A percentile compares a stretch with the other conserved stretches of the same genome.
phyloP scores from a whole-genome alignment of 2,329 filamentous ascomycete genomes.

The Nectriaceae sp. region DNA sequence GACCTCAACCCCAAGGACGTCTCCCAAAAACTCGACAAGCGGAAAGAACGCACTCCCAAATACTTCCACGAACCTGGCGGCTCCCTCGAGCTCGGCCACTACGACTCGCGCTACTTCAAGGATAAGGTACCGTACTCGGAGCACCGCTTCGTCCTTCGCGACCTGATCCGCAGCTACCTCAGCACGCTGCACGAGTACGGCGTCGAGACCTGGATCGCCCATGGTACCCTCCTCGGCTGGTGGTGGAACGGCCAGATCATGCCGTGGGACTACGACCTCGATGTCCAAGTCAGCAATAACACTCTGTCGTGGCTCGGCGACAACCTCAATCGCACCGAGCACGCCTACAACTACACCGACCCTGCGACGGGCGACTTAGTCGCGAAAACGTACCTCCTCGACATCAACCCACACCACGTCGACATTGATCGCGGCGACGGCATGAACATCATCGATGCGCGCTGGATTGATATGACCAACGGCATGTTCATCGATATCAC shows the following conservation, averaged over 20 bases:
- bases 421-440: constrained; percentile 66
- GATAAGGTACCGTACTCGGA: constrained; percentile 64
- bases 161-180: constrained; percentile 76
- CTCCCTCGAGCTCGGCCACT: constrained; percentile 66
- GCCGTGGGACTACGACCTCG: constrained; percentile 84
- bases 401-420: constrained; percentile 72
- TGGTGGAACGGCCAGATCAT: constrained; percentile 83
- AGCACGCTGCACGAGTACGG: constrained; percentile 63
- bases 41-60: constrained; percentile 42
- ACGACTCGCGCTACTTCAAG: constrained; percentile 72
- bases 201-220: constrained; percentile 83
- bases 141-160: constrained; percentile 64
- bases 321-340: constrained; percentile 68
- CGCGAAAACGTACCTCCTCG: constrained; percentile 65
- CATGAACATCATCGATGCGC: constrained; percentile 78
- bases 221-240: constrained; percentile 83
- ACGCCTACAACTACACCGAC: constrained; percentile 54
- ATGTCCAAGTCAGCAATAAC: constrained; percentile 72
- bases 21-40: constrained; percentile 5
- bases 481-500: constrained; percentile 86
- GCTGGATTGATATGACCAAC: constrained; percentile 77
- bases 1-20: constrained; percentile 3
- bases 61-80: constrained; percentile 69
- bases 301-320: constrained; percentile 68
- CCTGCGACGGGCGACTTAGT: constrained; percentile 41